A percentile compares a stretch with the other conserved stretches of the same genome.
These are phyloP conservation scores for Cladosporium cucumerinum DNA, from an alignment of 2,329 filamentous ascomycete species.

Conservation along the genomic window DNA sequence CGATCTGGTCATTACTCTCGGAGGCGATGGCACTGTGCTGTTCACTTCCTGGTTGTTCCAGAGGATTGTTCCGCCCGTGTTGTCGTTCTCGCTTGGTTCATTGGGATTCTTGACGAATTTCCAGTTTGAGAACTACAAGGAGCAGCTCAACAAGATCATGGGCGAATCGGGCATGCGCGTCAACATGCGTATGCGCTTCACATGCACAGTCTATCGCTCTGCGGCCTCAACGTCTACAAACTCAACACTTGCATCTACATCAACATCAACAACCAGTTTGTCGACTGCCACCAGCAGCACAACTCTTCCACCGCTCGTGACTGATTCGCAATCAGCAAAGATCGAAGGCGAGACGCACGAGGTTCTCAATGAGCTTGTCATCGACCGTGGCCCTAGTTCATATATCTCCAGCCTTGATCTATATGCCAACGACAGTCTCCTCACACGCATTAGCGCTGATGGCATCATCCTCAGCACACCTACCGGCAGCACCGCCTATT, in stretches of 20 bases:
- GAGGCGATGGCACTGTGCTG: conserved; percentile 81
- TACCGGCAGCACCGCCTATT: conserved; percentile 87
- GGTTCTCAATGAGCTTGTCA: conserved; percentile 96
- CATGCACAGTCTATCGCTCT: conserved; percentile 88
- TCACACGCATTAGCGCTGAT: conserved; percentile 94
- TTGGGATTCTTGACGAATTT: conserved; percentile 88
- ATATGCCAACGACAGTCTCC: conserved; percentile 89
- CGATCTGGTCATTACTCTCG: conserved; percentile 85
- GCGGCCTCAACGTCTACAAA: conserved; percentile 32
- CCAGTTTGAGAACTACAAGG: conserved; percentile 81
- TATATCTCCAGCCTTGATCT: conserved; percentile 97
- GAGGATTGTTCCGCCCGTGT: conserved; percentile 76
- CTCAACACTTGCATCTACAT: conserved; percentile 28
- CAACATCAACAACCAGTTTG: conserved; percentile 30
- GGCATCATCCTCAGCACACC: conserved; percentile 97
- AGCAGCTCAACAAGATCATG: conserved; percentile 85
- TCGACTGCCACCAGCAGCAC: conserved; percentile 27
- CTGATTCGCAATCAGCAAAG: conserved; percentile 51
- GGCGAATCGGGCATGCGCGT: conserved; percentile 94
- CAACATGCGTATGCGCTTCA: conserved; percentile 97
- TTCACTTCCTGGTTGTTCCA: conserved; percentile 94
- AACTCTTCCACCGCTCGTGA: not conserved
- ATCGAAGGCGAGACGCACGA: conserved; percentile 95
- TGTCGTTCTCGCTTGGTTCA: conserved; percentile 80
- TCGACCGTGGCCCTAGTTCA: conserved; percentile 91